phyloP scores from a whole-genome alignment of 2,329 filamentous ascomycete species.

The Penicillium italicum region DNA sequence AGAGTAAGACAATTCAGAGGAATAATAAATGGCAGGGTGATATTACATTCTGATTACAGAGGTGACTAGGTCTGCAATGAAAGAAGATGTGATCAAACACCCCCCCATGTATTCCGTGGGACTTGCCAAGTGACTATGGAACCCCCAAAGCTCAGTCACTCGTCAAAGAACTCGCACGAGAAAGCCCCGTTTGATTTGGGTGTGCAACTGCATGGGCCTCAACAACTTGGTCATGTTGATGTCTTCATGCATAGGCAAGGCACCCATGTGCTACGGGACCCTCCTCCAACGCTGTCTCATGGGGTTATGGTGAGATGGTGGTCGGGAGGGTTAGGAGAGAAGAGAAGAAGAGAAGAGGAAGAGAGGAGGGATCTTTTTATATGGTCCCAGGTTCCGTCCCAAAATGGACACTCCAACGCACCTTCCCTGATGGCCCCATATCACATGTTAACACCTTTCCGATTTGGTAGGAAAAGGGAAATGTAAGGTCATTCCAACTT shows the following conservation, averaged over 20 bases:
- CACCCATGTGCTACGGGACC: background rate
- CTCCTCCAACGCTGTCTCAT: background rate
- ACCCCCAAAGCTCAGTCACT: background rate
- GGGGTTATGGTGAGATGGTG: background rate
- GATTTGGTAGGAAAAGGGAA: background rate
- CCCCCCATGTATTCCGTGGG: background rate
- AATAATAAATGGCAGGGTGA: conserved; percentile 50
- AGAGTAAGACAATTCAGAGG: conserved; percentile 49
- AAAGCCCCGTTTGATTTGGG: background rate
- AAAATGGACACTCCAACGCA: background rate
- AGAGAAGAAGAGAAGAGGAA: background rate
- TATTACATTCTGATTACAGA: background rate
- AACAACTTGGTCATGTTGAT: background rate
- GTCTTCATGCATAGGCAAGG: too few relatives aligned
- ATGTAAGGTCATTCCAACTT: background rate
- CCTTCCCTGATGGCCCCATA: background rate
- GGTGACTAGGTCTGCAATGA: background rate
- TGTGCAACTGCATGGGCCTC: background rate
- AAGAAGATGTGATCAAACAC: background rate
- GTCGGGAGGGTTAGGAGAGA: background rate
- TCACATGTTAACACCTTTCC: background rate
- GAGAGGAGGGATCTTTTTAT: background rate
- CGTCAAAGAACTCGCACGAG: background rate
- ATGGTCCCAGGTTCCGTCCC: background rate
- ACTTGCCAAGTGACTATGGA: background rate